Base-by-base conservation (phyloP, 1,284 basidiomycete genomes). In the Sporisorium iseilematis-ciliati region DNA sequence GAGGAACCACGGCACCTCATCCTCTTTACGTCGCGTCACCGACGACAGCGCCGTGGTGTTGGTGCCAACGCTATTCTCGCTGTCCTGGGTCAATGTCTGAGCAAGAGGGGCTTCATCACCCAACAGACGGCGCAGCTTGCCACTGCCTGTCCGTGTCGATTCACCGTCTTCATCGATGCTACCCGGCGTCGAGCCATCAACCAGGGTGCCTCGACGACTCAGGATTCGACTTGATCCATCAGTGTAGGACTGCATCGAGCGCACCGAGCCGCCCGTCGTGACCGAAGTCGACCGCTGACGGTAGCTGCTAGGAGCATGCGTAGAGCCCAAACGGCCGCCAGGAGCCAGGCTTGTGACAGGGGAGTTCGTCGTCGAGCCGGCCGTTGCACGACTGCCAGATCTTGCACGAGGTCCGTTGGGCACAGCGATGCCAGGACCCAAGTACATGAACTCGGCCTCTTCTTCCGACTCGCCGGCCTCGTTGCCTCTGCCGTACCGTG, bases 1-100 rank as follows among this genome's bases (percentile, higher is more conserved):
- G 59, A 98, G 88, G 86, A 81, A 86, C 93, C 93, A 94, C 3
- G 94, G 93, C 80, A 82, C 80, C 89, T 92, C 70, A 26, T 81
- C 80, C 18, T 76, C 72, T 40, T 54, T 72, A 42, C 68, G 68
- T 18, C 69, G 60, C 14, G 52, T 35, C n/a, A 57, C 8, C 5
- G 55, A 51, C 55, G 66, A 74, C 1, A n/a, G 42, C 54, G 53
- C 51, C 4, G 63, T 64, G 21, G 41, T 56, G 38, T 21, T 58
- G 42, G 55, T 61, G 35, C 41, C 53, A 26, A 41, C 52, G 42
- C 65, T 68, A 31, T 57, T 50, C 46, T 71, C 74, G 69, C 74
- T 71, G 43, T 76, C 74, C 23, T 65, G 68, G 5, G 74, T 76
- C 50, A 57, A 3, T 10, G 50, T 57, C 18, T 59, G 50, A 11